Percentiles rank a stretch among this genome's conserved stretches.
Conservation (phyloP, 75 land plant genomes). For the Sequoia sempervirens region DNA sequence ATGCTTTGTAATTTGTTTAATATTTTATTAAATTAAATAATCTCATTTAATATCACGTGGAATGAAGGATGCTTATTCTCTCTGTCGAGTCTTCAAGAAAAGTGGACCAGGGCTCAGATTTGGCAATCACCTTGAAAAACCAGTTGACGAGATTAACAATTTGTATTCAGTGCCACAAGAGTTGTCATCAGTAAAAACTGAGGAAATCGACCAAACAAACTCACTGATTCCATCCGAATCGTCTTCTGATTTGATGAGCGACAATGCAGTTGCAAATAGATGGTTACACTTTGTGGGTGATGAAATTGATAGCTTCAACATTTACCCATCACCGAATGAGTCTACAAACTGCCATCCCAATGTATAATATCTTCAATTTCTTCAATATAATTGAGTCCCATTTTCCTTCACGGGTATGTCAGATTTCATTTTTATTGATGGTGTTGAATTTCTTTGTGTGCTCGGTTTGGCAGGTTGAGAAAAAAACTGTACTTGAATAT, state of each 20-base stretch:
- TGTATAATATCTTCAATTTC: background rate
- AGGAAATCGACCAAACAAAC: background rate
- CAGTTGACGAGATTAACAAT: background rate
- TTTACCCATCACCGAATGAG: background rate
- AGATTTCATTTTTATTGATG: background rate
- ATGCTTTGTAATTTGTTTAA: too few species aligned
- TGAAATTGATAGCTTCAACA: background rate
- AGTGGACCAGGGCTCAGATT: constrained; percentile 24
- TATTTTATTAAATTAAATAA: too few species aligned
- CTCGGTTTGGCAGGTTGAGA: background rate
- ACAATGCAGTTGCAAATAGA: background rate
- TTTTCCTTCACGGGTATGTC: background rate
- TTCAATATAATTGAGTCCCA: background rate
- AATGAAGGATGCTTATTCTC: constrained; percentile 18
- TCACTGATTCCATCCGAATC: background rate
- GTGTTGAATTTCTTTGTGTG: background rate
- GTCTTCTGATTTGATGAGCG: background rate
- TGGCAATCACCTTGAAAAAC: constrained; percentile 4
- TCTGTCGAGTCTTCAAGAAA: constrained; percentile 29
- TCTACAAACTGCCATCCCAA: background rate
- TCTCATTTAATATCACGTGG: background rate
- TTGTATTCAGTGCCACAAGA: background rate
- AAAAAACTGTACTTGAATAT: background rate
- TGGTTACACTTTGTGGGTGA: background rate
- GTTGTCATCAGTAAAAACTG: background rate